Base-by-base conservation (phyloP, 1,139 yeast genomes). In the Debaryomyces singareniensis region DNA sequence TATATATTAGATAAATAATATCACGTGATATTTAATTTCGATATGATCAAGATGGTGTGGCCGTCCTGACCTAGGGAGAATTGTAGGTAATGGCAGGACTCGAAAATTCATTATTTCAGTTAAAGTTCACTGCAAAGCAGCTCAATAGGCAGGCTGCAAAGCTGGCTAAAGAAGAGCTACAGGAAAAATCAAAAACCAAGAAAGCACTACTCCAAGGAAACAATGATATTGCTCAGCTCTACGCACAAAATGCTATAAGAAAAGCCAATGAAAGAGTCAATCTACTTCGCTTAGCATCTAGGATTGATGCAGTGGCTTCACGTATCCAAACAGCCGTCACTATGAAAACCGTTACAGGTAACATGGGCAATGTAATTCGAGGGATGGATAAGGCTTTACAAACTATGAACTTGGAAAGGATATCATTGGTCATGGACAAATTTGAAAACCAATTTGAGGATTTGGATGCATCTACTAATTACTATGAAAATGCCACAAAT, bases 331-430 rank as follows among this genome's bases (percentile, higher is more conserved):
- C 98, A 0, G 97, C 98, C 0, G 96, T 89, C 4, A 89, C 97
- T 0, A 91, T 91, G 98, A 70, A 95, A 43, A 75, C 83, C 30
- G 96, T 91, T 5, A 85, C 96, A 0, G 91, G 93, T 1, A 89
- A 87, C 45, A 91, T 93, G 97, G 75, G 93, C 4, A 79, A 75
- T 35, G 96, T 91, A 6, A 93, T 93, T 31, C 75, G 71, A 46
- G 97, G 97, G 10, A 91, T 93, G 98, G 98, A 93, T 52, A 79
- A 75, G 46, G 98, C 98, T 1, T 71, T 93, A 59, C 94, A 85
- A 48, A 80, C 94, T 24, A 93, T 93, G 98, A 91, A 93, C 53
- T 63, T 93, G 38, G 97, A 93, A 51, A 74, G 76, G 44, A 91
- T 93, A 24, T 85, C 96, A 5, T 59, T 87, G 61, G 94, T 91